Conservation (phyloP, 495 filamentous ascomycete species). For the Penicillium mononematosum region DNA sequence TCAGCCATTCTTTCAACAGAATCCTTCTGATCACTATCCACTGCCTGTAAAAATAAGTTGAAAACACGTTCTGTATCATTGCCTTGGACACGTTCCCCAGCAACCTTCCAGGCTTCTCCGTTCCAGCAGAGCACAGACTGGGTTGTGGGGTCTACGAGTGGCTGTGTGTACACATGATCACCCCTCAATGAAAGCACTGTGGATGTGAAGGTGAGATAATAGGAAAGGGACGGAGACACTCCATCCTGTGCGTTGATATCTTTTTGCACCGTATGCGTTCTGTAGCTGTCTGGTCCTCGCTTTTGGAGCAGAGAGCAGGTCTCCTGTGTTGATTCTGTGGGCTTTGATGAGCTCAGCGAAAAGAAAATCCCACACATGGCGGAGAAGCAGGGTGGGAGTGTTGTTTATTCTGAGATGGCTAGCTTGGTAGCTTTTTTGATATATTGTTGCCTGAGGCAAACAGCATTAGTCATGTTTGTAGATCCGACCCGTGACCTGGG, state of each 20-base stretch:
- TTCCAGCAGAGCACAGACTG: slow-evolving; percentile 92
- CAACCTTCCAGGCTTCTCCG: slow-evolving; percentile 91
- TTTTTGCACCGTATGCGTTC: slow-evolving; percentile 32
- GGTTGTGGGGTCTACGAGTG: slow-evolving; percentile 58
- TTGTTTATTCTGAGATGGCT: slow-evolving; percentile 3
- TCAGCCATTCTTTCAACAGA: slow-evolving; percentile 43
- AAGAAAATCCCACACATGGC: slow-evolving; percentile 69
- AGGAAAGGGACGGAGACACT: slow-evolving; percentile 22
- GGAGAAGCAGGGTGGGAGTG: slow-evolving; percentile 8
- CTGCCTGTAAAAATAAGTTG: slow-evolving; percentile 55
- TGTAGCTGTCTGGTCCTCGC: slow-evolving; percentile 57
- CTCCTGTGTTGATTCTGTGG: slow-evolving; percentile 38
- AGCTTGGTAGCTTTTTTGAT: slow-evolving; percentile 11
- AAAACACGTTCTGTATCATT: slow-evolving; percentile 81
- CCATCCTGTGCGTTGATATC: slow-evolving; percentile 22
- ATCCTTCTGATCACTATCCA: slow-evolving; percentile 17
- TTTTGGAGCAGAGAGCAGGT: slow-evolving; percentile 44
- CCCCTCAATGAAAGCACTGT: slow-evolving; percentile 87
- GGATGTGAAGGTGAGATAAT: slow-evolving; percentile 65
- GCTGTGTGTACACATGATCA: slow-evolving; percentile 67
- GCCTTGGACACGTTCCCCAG: slow-evolving; percentile 48
- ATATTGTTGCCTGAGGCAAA: slow-evolving; percentile 19
- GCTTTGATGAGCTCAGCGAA: slow-evolving; percentile 42
- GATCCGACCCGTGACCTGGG: too few species aligned
- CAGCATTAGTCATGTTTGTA: slow-evolving; percentile 18